Base-by-base conservation (phyloP, 1,284 basidiomycete genomes). In the Trichosporon sp. region DNA sequence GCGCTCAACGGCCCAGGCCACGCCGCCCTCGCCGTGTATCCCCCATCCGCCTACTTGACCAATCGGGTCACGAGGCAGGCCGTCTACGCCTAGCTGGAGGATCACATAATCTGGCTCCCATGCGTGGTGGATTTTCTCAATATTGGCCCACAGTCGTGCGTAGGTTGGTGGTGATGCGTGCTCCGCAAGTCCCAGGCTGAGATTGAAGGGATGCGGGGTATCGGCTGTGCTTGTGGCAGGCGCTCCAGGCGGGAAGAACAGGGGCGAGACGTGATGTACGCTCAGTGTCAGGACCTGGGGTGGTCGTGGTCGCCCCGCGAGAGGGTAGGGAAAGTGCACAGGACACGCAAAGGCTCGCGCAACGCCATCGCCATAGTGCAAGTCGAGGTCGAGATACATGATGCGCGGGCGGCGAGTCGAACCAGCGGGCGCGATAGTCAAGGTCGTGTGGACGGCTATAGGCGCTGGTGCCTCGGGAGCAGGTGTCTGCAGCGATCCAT, bases 371-470 rank as follows among this genome's bases (percentile, higher is more conserved):
- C 90, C 78, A 59, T 75, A 93, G 77, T 97, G 95, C 2, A 97
- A 82, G 76, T 97, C 94, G 14, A 97, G 81, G 76, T 97, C 94
- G 58, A 97, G 83, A 78, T 96, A 96, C 85, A 95, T 86, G 23
- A 93, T 84, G 2, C 89, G 85, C 1, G 88, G 83, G 71, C 87
- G 40, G 2, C 40, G 40, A 5, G 40, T 21, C 19, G 40, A 11
- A 64, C 5, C 72, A 62, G 44, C 3, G 23, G 64, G 25, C 9
- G 59, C 1, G n/a, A n/a, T n/a, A n/a, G n/a, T n/a, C n/a, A n/a
- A n/a, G n/a, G n/a, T n/a, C n/a, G n/a, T n/a, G n/a, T n/a, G n/a
- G n/a, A n/a, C n/a, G n/a, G n/a, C n/a, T n/a, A n/a, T n/a, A n/a
- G n/a, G n/a, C n/a, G n/a, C n/a, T n/a, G n/a, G n/a, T n/a, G n/a